A percentile compares a stretch with the other conserved stretches of the same genome.
Conservation (phyloP, 495 filamentous ascomycete genomes). For the Tuber melanosporum region DNA sequence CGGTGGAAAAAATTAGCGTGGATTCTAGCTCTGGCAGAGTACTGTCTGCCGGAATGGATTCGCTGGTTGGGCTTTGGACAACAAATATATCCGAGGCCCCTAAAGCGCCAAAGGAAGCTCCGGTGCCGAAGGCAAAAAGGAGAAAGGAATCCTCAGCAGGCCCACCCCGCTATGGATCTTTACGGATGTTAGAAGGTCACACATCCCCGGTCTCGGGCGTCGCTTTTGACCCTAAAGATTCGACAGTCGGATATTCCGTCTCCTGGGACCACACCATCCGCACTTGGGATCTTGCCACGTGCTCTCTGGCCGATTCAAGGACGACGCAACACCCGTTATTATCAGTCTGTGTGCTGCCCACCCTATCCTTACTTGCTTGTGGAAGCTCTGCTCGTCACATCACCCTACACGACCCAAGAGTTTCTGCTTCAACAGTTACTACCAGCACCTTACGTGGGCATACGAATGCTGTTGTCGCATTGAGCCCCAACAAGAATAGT, state of each 20-base stretch:
- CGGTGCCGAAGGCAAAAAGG: slow-evolving; percentile 66
- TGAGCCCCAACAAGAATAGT: slow-evolving; percentile 65
- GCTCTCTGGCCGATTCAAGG: slow-evolving; percentile 64
- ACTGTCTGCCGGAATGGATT: slow-evolving; percentile 74
- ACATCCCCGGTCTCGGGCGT: slow-evolving; percentile 63
- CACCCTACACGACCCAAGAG: slow-evolving; percentile 81
- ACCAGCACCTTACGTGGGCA: slow-evolving; percentile 88
- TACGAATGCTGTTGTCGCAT: slow-evolving; percentile 67
- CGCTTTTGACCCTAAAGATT: slow-evolving; percentile 75
- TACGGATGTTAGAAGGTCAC: slow-evolving; percentile 66
- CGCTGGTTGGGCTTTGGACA: slow-evolving; percentile 77
- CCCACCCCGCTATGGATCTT: slow-evolving; percentile 65
- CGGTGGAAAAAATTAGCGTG: slow-evolving; percentile 69
- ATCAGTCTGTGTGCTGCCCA: slow-evolving; percentile 61
- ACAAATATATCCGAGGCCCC: slow-evolving; percentile 66
- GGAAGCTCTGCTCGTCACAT: slow-evolving; percentile 83
- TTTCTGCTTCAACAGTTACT: slow-evolving; percentile 60
- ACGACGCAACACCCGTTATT: slow-evolving; percentile 75
- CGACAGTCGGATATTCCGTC: slow-evolving; percentile 79
- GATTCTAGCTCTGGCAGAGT: slow-evolving; percentile 68
- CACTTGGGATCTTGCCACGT: slow-evolving; percentile 84
- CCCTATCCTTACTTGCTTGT: slow-evolving; percentile 65
- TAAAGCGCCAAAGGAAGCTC: slow-evolving; percentile 56
- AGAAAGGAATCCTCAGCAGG: slow-evolving; percentile 57
- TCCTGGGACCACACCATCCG: slow-evolving; percentile 83